Evolutionary conservation across 495 filamentous ascomycete genomes (phyloP), one percentile per base, ranked within the genome.

Genomic region (Aspergillus hancockii): DNA sequence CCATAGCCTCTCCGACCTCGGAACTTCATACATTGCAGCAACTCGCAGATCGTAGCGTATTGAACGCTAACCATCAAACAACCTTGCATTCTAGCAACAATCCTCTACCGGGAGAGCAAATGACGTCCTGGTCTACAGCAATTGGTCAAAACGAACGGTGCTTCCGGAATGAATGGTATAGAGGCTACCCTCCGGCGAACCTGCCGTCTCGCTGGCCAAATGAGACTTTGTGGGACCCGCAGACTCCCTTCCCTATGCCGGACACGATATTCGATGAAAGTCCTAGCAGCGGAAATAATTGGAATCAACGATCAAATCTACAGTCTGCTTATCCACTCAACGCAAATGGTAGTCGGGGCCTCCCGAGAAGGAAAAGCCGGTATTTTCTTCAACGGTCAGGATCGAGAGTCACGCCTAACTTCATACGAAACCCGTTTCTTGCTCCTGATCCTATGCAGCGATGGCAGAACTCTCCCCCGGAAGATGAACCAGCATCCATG

Each of bases 381-480:
- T 63, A 58, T 21, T 45, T 49, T 14, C 52, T 59, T 36, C 23
- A 16, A n/a, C 28, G 12, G 12, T 12, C 34, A 36, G 38, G 13
- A 36, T 36, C 34, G 1, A 36, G 21, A 13, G 28, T 21, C 19
- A 52, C 43, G 19, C 61, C 61, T 9, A 28, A 54, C 13, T 63
- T 55, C 49, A 51, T 59, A 10, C 55, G 46, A n/a, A 57, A 57
- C 22, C 21, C 45, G 12, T 9, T 23, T 12, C 13, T 5, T 10
- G 31, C 56, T 12, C 45, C 53, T 18, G 61, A 69, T 66, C 89
- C 89, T 8, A 73, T 92, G 53, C 87, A 92, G 68, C 74, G 89
- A 76, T 92, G 88, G 89, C 81, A 86, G 67, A 75, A 85, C 66
- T 90, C 88, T 52, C 89, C 89, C 1, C 89, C 88, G 7, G 89